These are phyloP conservation scores for Inosperma sp. DNA, from an alignment of 768 basidiomycete species.

Conservation along the genomic window DNA sequence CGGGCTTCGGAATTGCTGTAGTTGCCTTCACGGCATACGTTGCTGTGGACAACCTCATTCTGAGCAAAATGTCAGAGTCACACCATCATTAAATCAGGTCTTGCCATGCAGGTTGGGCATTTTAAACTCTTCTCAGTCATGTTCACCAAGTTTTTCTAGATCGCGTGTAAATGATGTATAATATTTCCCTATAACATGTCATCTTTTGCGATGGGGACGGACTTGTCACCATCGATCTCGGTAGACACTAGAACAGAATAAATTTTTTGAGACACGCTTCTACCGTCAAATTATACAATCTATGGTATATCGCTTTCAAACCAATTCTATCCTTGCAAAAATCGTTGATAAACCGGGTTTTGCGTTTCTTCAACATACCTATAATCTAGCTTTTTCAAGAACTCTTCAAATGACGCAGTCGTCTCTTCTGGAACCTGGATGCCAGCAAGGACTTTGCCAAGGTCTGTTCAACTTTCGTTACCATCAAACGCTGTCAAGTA, in stretches of 20 bases:
- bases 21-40: constrained; percentile 93
- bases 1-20: constrained; percentile 90
- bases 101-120: neutral
- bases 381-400: constrained; percentile 77
- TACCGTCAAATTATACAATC: no score
- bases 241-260: no score
- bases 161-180: neutral
- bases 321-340: constrained; percentile 38
- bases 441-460: constrained; percentile 90
- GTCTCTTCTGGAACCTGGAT: constrained; percentile 83
- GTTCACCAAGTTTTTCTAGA: no score
- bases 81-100: constrained; percentile 25
- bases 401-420: constrained; percentile 61
- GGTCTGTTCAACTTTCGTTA: constrained; percentile 45
- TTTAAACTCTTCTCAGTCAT: neutral
- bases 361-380: constrained; percentile 90
- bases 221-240: no score
- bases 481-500: neutral
- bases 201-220: no score
- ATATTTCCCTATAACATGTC: neutral
- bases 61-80: constrained; percentile 29
- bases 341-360: constrained; percentile 78
- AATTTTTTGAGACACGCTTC: no score
- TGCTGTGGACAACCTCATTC: constrained; percentile 68
- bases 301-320: no score